Conservation (phyloP, 805 yeast species). For the Tetrapisispora pingtungensis region DNA sequence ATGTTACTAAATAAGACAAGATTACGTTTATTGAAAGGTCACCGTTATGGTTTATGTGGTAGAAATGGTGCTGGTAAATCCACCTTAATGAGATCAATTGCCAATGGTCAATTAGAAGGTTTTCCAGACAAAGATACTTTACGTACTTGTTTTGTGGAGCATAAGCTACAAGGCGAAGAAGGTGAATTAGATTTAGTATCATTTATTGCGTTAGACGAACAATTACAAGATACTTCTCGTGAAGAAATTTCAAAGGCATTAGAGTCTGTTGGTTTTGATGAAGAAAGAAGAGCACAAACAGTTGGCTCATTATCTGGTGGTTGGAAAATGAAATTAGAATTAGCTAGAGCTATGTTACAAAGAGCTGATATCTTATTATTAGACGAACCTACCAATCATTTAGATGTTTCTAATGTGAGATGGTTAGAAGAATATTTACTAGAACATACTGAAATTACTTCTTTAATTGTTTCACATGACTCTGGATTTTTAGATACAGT, state of each 20-base stretch:
- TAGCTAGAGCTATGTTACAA: constrained; percentile 98
- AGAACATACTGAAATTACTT: constrained; percentile 78
- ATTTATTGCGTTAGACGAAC: constrained; percentile 85
- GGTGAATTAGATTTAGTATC: constrained; percentile 81
- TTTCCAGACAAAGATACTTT: constrained; percentile 84
- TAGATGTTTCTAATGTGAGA: constrained; percentile 86
- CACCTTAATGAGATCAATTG: constrained; percentile 91
- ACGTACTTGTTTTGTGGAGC: constrained; percentile 94
- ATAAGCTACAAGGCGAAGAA: constrained; percentile 89
- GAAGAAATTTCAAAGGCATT: constrained; percentile 71
- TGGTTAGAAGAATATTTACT: constrained; percentile 88
- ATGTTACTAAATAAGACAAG: constrained; percentile 92
- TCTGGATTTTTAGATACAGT: constrained; percentile 92
- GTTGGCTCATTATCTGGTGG: constrained; percentile 97
- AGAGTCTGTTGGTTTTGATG: constrained; percentile 81
- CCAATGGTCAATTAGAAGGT: constrained; percentile 94
- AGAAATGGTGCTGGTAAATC: constrained; percentile 99
- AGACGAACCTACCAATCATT: constrained; percentile 98
- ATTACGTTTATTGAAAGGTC: constrained; percentile 82
- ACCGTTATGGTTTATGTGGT: constrained; percentile 95
- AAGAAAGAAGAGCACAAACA: constrained; percentile 76
- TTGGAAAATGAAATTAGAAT: constrained; percentile 97
- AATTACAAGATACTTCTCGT: constrained; percentile 50
- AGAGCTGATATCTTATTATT: constrained; percentile 88
- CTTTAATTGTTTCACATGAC: constrained; percentile 94